A percentile compares a stretch with the other conserved stretches of the same genome.
phyloP scores from a whole-genome alignment of 371 early-diverging fungal species.

The Basidiobolus meristosporus region DNA sequence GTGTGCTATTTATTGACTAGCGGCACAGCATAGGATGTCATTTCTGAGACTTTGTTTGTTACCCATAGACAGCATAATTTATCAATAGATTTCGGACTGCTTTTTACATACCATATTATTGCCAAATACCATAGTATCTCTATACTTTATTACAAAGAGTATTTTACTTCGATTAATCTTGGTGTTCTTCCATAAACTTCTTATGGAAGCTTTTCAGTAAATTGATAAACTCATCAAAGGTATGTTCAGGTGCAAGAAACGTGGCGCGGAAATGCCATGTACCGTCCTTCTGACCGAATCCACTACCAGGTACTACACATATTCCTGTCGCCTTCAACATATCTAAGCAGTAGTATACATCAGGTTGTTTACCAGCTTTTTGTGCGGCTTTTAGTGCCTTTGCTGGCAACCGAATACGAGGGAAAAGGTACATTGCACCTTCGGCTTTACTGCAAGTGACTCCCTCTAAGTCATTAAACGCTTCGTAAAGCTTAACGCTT shows the following conservation, averaged over 20 bases:
- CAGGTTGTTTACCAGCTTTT: conserved; percentile 41
- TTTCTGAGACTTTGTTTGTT: too few relatives aligned
- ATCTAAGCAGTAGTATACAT: conserved; percentile 71
- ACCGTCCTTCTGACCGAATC: conserved; percentile 77
- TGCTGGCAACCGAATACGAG: conserved; percentile 47
- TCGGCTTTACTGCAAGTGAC: conserved; percentile 77
- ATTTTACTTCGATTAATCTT: background rate
- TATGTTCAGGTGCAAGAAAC: conserved; percentile 82
- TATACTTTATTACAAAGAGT: too few relatives aligned
- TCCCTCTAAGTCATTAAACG: conserved; percentile 69
- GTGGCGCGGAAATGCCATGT: conserved; percentile 94
- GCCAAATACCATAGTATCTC: too few relatives aligned
- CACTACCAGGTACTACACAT: too few relatives aligned
- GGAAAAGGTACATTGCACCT: too few relatives aligned
- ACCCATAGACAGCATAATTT: too few relatives aligned
- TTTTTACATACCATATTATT: too few relatives aligned
- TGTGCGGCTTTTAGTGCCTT: conserved; percentile 62
- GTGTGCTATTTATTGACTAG: too few relatives aligned
- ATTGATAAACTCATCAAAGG: conserved; percentile 73
- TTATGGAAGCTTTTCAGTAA: conserved; percentile 59
- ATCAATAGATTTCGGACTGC: too few relatives aligned
- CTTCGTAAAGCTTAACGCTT: conserved; percentile 45
- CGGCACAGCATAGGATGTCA: too few relatives aligned
- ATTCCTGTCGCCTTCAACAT: conserved; percentile 90
- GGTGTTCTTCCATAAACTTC: conserved; percentile 55